phyloP scores from a whole-genome alignment of 2,329 filamentous ascomycete species.

The Colletotrichum lindemuthianum region DNA sequence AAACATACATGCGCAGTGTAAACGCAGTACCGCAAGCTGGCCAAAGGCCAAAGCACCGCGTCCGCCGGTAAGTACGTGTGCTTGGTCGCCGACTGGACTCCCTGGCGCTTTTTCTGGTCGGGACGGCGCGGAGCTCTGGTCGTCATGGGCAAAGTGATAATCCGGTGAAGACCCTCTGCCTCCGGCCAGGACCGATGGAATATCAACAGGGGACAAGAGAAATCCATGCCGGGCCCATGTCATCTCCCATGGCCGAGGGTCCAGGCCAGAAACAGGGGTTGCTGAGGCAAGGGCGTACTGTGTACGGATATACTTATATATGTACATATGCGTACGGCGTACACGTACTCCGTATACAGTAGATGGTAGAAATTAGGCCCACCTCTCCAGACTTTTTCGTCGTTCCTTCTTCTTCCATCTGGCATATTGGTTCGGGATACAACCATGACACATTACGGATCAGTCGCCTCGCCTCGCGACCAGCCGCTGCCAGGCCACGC shows the following conservation, averaged over 20 bases:
- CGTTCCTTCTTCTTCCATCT: conserved; percentile 4
- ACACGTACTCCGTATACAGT: too few relatives aligned
- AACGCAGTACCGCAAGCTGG: too few relatives aligned
- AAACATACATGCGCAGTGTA: not conserved
- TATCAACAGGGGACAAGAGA: conserved; percentile 9
- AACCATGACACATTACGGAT: too few relatives aligned
- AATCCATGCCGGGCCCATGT: conserved; percentile 24
- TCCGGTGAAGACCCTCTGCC: conserved; percentile 5
- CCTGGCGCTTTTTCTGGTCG: too few relatives aligned
- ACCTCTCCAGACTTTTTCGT: conserved; percentile 27
- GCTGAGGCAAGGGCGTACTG: conserved; percentile 6
- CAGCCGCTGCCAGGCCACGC: conserved; percentile 4
- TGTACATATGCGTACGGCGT: too few relatives aligned
- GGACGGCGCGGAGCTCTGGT: not conserved
- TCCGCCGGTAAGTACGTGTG: too few relatives aligned
- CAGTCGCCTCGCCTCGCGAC: conserved; percentile 1
- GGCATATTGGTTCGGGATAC: too few relatives aligned
- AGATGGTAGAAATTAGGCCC: conserved; percentile 9
- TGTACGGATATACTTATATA: too few relatives aligned
- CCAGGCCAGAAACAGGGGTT: conserved; percentile 19
- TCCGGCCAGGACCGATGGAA: not conserved
- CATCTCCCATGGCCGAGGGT: conserved; percentile 16
- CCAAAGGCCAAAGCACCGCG: too few relatives aligned
- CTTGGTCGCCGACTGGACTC: too few relatives aligned
- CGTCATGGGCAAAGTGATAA: conserved; percentile 10